Evolutionary conservation across 225 moss, liverwort and hornwort species (phyloP).

Genomic region (Marchantia paleacea): DNA sequence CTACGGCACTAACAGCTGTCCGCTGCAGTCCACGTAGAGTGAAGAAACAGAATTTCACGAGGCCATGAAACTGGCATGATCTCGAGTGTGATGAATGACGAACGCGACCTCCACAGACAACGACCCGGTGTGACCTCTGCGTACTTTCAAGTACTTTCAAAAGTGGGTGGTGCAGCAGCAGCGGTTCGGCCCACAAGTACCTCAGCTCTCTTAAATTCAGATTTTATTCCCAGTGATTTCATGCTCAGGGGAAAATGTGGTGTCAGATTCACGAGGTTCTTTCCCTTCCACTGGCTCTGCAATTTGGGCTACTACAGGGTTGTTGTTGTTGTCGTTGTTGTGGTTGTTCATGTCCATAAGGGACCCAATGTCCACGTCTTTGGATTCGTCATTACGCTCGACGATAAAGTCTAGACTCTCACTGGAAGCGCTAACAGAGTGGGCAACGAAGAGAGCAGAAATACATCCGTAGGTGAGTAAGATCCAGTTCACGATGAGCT

Average conservation of each 20-base stretch:
- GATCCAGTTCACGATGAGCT: slow-evolving; percentile 64
- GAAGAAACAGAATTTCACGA: no score
- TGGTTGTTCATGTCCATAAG: neutral
- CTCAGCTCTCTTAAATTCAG: neutral
- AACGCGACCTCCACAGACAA: no score
- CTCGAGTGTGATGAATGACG: no score
- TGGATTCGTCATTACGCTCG: neutral
- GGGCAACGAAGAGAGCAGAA: slow-evolving; percentile 32
- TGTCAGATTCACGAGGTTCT: neutral
- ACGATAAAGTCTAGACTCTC: slow-evolving; percentile 3
- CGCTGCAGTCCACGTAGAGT: no score
- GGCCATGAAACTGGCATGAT: no score
- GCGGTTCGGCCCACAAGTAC: no score
- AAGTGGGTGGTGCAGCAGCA: no score
- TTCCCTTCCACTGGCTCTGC: neutral
- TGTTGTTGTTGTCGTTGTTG: no score
- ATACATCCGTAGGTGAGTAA: slow-evolving; percentile 41
- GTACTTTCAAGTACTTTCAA: no score
- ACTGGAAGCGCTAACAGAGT: slow-evolving; percentile 24
- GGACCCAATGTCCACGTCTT: neutral
- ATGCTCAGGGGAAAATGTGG: neutral
- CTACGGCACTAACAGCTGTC: no score
- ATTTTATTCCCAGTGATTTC: neutral
- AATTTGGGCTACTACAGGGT: neutral
- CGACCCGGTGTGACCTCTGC: no score